Base-by-base conservation (phyloP, 495 filamentous ascomycete species). In the Penicillium waksmanii region DNA sequence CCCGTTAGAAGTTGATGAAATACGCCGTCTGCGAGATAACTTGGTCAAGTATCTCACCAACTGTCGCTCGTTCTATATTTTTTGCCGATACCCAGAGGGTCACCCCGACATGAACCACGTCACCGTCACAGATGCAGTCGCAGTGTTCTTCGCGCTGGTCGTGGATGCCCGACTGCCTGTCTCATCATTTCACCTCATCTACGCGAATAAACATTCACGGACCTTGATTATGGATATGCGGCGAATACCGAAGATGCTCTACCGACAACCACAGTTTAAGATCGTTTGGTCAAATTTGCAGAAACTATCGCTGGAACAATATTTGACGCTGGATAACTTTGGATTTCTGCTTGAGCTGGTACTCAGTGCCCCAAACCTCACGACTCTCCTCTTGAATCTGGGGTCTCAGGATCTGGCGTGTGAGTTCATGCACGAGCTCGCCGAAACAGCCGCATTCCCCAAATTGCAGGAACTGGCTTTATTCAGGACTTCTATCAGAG, bases 181-280 rank as follows among this genome's bases (percentile, higher is more conserved):
- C 11, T 52, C 53, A 0, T 64, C 69, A 0, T 72, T 72, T 44
- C 64, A 72, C 50, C 56, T 72, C 5, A 55, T 72, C 19, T 72
- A 70, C 34, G 62, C 64, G 1, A 67, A 69, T 42, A 62, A 62
- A 33, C 48, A 58, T 18, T 71, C 68, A 9, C 66, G 64, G 12
- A 65, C 68, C 4, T 53, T 71, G n/a, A 58, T 71, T 15, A 72
- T 72, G 66, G 69, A 72, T 52, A 72, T 72, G 69, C 66, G 69
- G 3, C 66, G 69, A 2, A 33, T 72, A 8, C 69, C 69, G 11
- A 72, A 72, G n/a, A 46, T 68, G 5, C 36, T 69, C 8, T 67
- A 69, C 49, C 66, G 64, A n/a, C 66, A 71, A 34, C 68, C 68
- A 0, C 23, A 63, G 61, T 71, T 71, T 10, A 59, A 61, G 18